Base-by-base conservation (phyloP, 192 early-diverging fungal species). In the Chytriomyces confervae region DNA sequence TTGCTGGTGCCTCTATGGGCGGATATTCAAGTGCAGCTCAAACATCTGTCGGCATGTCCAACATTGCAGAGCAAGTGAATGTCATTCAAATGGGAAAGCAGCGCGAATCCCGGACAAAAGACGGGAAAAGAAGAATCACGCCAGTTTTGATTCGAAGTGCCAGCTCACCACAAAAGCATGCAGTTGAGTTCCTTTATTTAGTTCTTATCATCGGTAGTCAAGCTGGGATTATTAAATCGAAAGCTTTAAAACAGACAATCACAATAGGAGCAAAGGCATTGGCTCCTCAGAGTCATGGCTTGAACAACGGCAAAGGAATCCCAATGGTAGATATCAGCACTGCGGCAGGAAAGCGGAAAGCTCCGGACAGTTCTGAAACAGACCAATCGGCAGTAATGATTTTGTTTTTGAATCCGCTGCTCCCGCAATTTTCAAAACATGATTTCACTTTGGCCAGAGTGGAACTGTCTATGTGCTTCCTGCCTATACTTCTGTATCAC, bases 91-190 rank as follows among this genome's bases (percentile, higher is more conserved):
- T 80, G 47, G 68, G 79, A 11, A 80, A 85, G 27, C 92, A 93
- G 70, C 81, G 71, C 0, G 88, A 93, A 45, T 90, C 93, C 0
- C 82, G 89, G 61, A 93, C 92, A 7, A 91, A 91, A 53, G 88
- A 92, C 75, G 96, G 96, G 7, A 92, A 93, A 81, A 94, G 92
- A 65, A 86, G 96, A 9, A 95, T 98, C 36, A 89, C 91, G 36
- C 96, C 84, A 2, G 83, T 82, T 50, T 85, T 85, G 10, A 65
- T 84, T 64, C 79, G 82, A 76, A 73, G 69, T 66, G 74, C 63
- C 6, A 76, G 36, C 45, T 64, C 74, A 48, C 74, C 50, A 50
- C 16, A 51, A 24, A 64, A 46, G 27, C 74, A 16, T 10, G 74
- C 74, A 11, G 84, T 82, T 50, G 4, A 61, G 69, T 53, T 24